Evolutionary conservation across 2,329 filamentous ascomycete genomes (phyloP), one percentile per base, ranked within the genome.

Genomic region (Nannizziopsis arthrosporioides): DNA sequence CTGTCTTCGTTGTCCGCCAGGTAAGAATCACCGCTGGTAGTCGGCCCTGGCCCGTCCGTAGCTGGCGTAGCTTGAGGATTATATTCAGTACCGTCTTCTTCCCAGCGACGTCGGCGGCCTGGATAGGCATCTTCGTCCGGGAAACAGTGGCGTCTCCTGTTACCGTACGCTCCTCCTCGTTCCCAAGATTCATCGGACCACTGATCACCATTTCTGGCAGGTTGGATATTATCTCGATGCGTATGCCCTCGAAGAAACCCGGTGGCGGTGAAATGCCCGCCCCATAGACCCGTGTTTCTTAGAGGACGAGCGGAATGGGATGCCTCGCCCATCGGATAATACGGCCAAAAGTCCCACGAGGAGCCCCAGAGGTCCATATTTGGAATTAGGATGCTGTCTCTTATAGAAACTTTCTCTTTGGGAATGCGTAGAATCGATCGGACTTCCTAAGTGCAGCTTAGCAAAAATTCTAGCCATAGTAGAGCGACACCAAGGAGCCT

Each of bases 1-100:
- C 38, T 18, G 4, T 34, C 12, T n/a, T 46, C 44, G 15, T 32
- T 19, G 19, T 46, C 22, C 34, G 44, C 44, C 15, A 39, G 12
- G 32, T 46, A 39, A 22, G 36, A 34, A 35, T 46, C 36, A 10
- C 35, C 40, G 36, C 34, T 22, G 38, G 35, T 40, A 39, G 38
- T 38, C 14, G 32, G 3, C 10, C 15, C 44, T 10, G 44, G 27
- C 10, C 32, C 36, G 2, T 1, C 19, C 22, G 34, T 46, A n/a
- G 44, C 35, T 1, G n/a, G n/a, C n/a, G 14, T 34, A 12, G 3
- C n/a, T 15, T 22, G 5, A 10, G 4, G 8, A 35, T 37, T 15
- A 11, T 40, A 0, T 6, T 2, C 22, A 5, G 11, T 34, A 12
- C 10, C 44, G 22, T 40, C 11, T 5, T 46, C 36, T 15, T 40